Evolutionary conservation across 768 basidiomycete species (phyloP).

Genomic region (Amanita fuliginea): DNA sequence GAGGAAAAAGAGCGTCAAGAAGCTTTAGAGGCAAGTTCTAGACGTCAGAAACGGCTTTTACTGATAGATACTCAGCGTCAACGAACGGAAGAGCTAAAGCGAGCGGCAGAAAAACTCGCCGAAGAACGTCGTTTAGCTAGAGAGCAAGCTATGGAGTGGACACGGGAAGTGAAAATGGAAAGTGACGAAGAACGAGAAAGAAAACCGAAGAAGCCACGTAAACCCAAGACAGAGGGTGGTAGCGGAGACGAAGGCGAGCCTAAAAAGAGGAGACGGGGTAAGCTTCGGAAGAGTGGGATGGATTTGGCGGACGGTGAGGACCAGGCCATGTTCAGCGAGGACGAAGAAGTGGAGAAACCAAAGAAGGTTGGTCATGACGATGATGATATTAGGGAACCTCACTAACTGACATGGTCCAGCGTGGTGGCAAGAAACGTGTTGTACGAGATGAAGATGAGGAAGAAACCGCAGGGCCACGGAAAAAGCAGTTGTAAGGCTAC

Average conservation of each 20-base stretch:
- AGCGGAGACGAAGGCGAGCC: slow-evolving; percentile 53
- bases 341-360: slow-evolving; percentile 55
- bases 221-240: slow-evolving; percentile 38
- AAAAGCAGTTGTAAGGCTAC: slow-evolving; percentile 59
- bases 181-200: slow-evolving; percentile 77
- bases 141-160: slow-evolving; percentile 76
- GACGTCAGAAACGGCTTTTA: neutral
- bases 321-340: slow-evolving; percentile 59
- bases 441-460: slow-evolving; percentile 78
- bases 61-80: slow-evolving; percentile 31
- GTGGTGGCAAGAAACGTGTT: slow-evolving; percentile 57
- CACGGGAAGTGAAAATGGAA: slow-evolving; percentile 51
- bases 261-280: slow-evolving; percentile 64
- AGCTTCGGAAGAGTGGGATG: slow-evolving; percentile 48
- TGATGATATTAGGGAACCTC: neutral
- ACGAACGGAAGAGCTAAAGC: slow-evolving; percentile 51
- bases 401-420: slow-evolving; percentile 17
- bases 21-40: slow-evolving; percentile 46
- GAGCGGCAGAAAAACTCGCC: slow-evolving; percentile 68
- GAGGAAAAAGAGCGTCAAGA: slow-evolving; percentile 66
- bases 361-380: slow-evolving; percentile 46
- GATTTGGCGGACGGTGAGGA: slow-evolving; percentile 51
- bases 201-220: slow-evolving; percentile 42
- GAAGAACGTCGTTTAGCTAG: slow-evolving; percentile 66
- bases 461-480: slow-evolving; percentile 45